A percentile compares a stretch with the other conserved stretches of the same genome.
Evolutionary conservation across 352 stramenopile genomes (phyloP).

Genomic region (Vaucheria bursata): DNA sequence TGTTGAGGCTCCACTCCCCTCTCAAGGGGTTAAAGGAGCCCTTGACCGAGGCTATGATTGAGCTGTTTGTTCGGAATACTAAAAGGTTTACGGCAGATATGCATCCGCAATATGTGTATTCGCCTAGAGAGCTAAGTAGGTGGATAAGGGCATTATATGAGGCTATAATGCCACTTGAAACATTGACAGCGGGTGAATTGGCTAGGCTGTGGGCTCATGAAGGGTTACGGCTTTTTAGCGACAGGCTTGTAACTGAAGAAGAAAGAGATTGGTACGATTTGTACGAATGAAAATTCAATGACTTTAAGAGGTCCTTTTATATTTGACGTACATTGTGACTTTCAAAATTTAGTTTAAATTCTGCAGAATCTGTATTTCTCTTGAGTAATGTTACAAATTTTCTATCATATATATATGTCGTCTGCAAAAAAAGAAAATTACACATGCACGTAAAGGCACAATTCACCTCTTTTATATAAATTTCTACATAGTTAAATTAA

Average conservation of each 20-base stretch:
- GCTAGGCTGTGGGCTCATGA: slow-evolving; percentile 97
- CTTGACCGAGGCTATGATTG: slow-evolving; percentile 98
- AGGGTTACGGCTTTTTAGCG: slow-evolving; percentile 94
- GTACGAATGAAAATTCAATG: too few relatives aligned
- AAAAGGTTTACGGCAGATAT: slow-evolving; percentile 69
- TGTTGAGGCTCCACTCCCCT: slow-evolving; percentile 95
- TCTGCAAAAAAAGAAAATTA: too few relatives aligned
- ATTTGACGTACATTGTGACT: too few relatives aligned
- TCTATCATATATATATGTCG: too few relatives aligned
- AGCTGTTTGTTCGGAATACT: slow-evolving; percentile 95
- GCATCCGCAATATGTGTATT: slow-evolving; percentile 99
- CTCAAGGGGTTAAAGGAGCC: slow-evolving; percentile 88
- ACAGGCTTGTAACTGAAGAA: slow-evolving; percentile 90
- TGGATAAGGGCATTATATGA: slow-evolving; percentile 99
- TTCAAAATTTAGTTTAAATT: too few relatives aligned
- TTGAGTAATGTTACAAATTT: too few relatives aligned
- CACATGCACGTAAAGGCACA: too few relatives aligned
- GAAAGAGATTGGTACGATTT: slow-evolving; percentile 97
- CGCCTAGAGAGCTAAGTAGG: slow-evolving; percentile 92
- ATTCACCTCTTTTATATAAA: too few relatives aligned
- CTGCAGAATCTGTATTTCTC: too few relatives aligned
- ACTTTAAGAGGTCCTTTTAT: too few relatives aligned
- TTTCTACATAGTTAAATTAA: too few relatives aligned
- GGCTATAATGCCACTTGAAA: slow-evolving; percentile 84
- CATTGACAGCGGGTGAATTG: slow-evolving; percentile 79